These are phyloP conservation scores for Phytophthora idaei DNA, from an alignment of 352 stramenopile genomes.

Conservation along the genomic window DNA sequence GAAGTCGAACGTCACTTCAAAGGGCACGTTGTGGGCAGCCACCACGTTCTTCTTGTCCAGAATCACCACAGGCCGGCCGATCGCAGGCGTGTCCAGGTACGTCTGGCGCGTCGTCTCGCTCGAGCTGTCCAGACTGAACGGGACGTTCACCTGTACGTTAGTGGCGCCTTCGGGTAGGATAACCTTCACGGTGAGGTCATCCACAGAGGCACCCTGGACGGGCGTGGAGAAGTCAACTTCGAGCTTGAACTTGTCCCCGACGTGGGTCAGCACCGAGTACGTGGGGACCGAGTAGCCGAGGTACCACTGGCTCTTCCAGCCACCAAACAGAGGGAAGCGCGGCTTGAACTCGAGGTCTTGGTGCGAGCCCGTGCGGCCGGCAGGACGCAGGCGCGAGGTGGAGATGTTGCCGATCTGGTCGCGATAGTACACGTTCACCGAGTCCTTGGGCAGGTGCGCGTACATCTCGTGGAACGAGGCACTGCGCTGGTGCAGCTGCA, in stretches of 20 bases:
- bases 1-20: constrained; percentile 90
- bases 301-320: constrained; percentile 92
- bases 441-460: constrained; percentile 72
- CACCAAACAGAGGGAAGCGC: constrained; percentile 88
- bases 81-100: constrained; percentile 83
- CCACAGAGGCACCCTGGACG: constrained; percentile 76
- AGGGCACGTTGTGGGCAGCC: constrained; percentile 81
- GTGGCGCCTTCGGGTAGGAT: constrained; percentile 83
- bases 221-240: constrained; percentile 87
- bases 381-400: constrained; percentile 70
- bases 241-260: constrained; percentile 79
- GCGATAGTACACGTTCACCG: constrained; percentile 91
- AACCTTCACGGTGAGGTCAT: constrained; percentile 88
- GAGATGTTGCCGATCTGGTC: constrained; percentile 92
- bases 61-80: constrained; percentile 83
- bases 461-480: constrained; percentile 83
- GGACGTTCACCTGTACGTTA: constrained; percentile 81
- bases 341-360: constrained; percentile 84
- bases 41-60: constrained; percentile 88
- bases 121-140: constrained; percentile 69
- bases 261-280: constrained; percentile 72
- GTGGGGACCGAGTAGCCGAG: constrained; percentile 88
- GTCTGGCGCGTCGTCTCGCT: constrained; percentile 74
- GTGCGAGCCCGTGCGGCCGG: constrained; percentile 40
- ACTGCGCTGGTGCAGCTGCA: constrained; percentile 58